These are phyloP conservation scores for Dendrobium nobile DNA, from an alignment of 106 monocot genomes.

Conservation along the genomic window DNA sequence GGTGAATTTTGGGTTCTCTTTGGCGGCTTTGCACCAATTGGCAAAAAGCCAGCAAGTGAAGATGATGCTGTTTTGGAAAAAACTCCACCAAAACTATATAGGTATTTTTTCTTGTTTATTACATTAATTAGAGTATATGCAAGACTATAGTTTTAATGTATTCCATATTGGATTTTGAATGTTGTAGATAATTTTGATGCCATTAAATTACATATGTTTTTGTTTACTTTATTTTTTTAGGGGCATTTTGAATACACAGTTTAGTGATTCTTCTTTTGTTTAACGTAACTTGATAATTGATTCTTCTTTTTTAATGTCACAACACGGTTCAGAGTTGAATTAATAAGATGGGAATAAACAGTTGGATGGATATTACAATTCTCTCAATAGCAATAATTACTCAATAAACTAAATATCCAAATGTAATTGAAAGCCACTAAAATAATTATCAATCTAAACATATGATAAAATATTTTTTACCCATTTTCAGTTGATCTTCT, in stretches of 20 bases:
- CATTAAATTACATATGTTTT: too few species aligned
- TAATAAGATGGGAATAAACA: too few species aligned
- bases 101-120: constrained; percentile 10
- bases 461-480: too few species aligned
- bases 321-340: too few species aligned
- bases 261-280: neutral
- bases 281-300: neutral
- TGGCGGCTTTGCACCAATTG: constrained; percentile 35
- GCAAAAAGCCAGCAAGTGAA: constrained; percentile 20
- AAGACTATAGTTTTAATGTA: neutral
- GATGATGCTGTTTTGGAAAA: constrained; percentile 17
- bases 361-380: too few species aligned
- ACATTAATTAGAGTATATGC: neutral
- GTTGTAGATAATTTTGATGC: neutral
- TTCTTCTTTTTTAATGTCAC: neutral
- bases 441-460: too few species aligned
- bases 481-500: too few species aligned
- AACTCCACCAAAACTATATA: constrained; percentile 20
- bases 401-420: too few species aligned
- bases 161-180: neutral
- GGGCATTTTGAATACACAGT: neutral
- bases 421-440: too few species aligned
- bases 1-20: constrained; percentile 33
- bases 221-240: neutral
- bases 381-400: too few species aligned